Conservation (phyloP, 2,329 filamentous ascomycete genomes). For the Blastomyces parvus region DNA sequence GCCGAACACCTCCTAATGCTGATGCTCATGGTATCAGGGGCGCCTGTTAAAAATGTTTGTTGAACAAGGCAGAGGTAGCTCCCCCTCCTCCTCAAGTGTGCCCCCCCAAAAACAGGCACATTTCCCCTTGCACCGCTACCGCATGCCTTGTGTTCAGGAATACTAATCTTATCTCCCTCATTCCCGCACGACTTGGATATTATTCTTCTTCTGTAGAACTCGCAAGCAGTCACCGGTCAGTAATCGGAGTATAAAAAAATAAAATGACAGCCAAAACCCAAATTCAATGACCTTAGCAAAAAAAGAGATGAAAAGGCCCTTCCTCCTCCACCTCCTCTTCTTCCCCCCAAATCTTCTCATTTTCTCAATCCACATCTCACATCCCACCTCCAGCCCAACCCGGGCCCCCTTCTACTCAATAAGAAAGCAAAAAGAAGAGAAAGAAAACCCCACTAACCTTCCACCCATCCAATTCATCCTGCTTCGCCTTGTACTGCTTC, state of each 20-base stretch:
- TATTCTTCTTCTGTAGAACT: slow-evolving; percentile 29
- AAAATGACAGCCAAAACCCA: not conserved
- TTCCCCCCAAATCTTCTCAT: not conserved
- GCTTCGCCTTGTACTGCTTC: slow-evolving; percentile 92
- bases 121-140: not conserved
- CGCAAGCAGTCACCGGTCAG: slow-evolving; percentile 1
- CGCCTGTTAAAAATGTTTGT: not conserved
- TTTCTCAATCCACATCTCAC: not conserved
- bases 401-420: too few relatives aligned
- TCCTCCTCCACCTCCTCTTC: too few relatives aligned
- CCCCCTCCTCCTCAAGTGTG: not conserved
- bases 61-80: not conserved
- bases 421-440: not conserved
- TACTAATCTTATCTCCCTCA: slow-evolving; percentile 1
- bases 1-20: not conserved
- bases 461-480: slow-evolving; percentile 94
- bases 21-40: not conserved
- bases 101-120: not conserved
- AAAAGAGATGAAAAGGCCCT: not conserved
- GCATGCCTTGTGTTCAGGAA: not conserved
- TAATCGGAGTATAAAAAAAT: not conserved
- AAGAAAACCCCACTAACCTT: slow-evolving; percentile 56
- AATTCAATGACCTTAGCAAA: not conserved
- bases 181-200: slow-evolving; percentile 33
- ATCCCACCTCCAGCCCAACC: not conserved